Conservation (phyloP, 2,329 filamentous ascomycete genomes). For the Epichloe coenophiala region DNA sequence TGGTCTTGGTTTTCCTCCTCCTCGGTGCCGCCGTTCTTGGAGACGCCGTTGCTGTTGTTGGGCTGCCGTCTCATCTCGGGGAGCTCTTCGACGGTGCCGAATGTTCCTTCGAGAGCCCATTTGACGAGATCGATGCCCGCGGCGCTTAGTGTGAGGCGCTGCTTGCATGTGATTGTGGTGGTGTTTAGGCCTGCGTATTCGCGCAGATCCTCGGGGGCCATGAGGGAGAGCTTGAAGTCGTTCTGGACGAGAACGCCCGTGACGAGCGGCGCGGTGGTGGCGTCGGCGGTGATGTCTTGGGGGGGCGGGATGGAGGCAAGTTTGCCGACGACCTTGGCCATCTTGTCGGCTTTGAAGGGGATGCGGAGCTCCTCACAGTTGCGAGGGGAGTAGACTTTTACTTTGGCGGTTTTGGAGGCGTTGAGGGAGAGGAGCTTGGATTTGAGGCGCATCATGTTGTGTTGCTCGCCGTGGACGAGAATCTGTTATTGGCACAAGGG, state of each 20-base stretch:
- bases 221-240: conserved; percentile 91
- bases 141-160: conserved; percentile 74
- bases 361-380: conserved; percentile 94
- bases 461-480: conserved; percentile 89
- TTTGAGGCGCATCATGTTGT: conserved; percentile 96
- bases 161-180: conserved; percentile 84
- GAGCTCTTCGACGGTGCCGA: conserved; percentile 68
- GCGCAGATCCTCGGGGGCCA: conserved; percentile 90
- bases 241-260: conserved; percentile 91
- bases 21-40: conserved; percentile 21
- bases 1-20: conserved; percentile 11
- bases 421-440: conserved; percentile 92
- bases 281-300: conserved; percentile 19
- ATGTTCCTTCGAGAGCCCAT: conserved; percentile 90
- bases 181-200: conserved; percentile 94
- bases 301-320: conserved; percentile 76
- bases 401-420: conserved; percentile 62
- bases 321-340: conserved; percentile 90
- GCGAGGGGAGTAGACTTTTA: conserved; percentile 83
- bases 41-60: conserved; percentile 15
- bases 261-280: conserved; percentile 41
- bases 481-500: conserved; percentile 41
- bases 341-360: conserved; percentile 89
- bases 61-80: conserved; percentile 33
- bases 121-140: conserved; percentile 83